Evolutionary conservation across 177 flowering plant genomes (phyloP), one percentile per base, ranked within the genome.

Genomic region (Vitis hybrid): DNA sequence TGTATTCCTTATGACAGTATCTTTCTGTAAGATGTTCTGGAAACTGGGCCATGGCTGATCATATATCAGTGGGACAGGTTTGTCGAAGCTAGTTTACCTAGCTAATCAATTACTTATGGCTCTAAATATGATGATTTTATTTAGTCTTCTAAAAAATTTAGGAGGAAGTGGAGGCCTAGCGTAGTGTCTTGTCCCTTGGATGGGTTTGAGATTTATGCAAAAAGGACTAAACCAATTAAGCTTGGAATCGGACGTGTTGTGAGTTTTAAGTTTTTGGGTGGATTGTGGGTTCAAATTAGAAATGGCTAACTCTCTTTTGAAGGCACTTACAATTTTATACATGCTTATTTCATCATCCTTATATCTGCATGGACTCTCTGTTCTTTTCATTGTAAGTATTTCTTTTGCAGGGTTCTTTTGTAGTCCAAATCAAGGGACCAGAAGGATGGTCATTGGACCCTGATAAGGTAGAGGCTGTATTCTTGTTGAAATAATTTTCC

Each of bases 381-480:
- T 69, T 62, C 55, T 66, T 66, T 50, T 69, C 18, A 65, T 54
- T 3, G 49, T 61, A 58, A 17, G 35, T 50, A 3, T 65, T 70
- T 58, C 15, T 51, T 52, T 58, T 71, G 66, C 84, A 94, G 98
- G 99, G 99, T 71, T 89, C 97, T 51, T 95, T 90, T 80, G 77
- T 88, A 30, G 81, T 95, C 74, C 82, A 86, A 82, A 75, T 95
- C 65, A 89, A 83, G 72, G 99, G 98, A 64, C 98, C 98, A 32
- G 88, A 89, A 69, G 99, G 99, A 75, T 95, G 98, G 99, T 84
- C 99, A 48, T 93, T 97, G 98, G 73, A 88, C 48, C 99, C 98
- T 20, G 87, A 89, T 76, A 85, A 90, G 91, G 97, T 93, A 35
- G 41, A 63, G 32, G 46, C 24, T 57, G 17, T 41, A 51, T 61